A percentile compares a stretch with the other conserved stretches of the same genome.
Evolutionary conservation across 345 rosid species (phyloP).

Genomic region (Corchorus capsularis): DNA sequence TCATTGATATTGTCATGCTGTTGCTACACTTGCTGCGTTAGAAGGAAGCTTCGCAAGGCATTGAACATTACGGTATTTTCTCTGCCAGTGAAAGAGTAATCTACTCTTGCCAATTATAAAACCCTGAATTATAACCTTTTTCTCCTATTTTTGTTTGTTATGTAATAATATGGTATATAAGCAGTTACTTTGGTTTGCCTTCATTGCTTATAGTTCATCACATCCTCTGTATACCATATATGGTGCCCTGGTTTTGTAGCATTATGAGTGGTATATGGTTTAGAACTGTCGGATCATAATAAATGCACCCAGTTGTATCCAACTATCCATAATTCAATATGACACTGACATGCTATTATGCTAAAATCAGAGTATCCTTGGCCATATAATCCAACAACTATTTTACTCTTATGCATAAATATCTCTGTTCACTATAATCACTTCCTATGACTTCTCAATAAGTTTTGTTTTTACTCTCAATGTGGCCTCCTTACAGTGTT

Average conservation of each 20-base stretch:
- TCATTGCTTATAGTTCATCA: not conserved
- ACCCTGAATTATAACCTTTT: not conserved
- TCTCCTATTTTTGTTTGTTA: not conserved
- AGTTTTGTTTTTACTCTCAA: constrained; percentile 5
- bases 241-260: not conserved
- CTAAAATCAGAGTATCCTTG: not conserved
- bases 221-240: not conserved
- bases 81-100: constrained; percentile 15
- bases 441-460: not conserved
- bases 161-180: constrained; percentile 13
- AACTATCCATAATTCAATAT: not conserved
- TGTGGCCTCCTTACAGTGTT: not conserved
- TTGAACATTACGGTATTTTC: constrained; percentile 76
- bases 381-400: not conserved
- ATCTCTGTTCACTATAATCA: not conserved
- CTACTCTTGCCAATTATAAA: not conserved
- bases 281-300: not conserved
- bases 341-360: not conserved
- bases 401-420: not conserved
- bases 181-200: not conserved
- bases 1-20: constrained; percentile 93
- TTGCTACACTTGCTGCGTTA: constrained; percentile 93
- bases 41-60: constrained; percentile 87
- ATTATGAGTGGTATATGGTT: not conserved
- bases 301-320: too few relatives aligned